phyloP scores from a whole-genome alignment of 2,329 filamentous ascomycete genomes.

The Graphilbum fragrans region DNA sequence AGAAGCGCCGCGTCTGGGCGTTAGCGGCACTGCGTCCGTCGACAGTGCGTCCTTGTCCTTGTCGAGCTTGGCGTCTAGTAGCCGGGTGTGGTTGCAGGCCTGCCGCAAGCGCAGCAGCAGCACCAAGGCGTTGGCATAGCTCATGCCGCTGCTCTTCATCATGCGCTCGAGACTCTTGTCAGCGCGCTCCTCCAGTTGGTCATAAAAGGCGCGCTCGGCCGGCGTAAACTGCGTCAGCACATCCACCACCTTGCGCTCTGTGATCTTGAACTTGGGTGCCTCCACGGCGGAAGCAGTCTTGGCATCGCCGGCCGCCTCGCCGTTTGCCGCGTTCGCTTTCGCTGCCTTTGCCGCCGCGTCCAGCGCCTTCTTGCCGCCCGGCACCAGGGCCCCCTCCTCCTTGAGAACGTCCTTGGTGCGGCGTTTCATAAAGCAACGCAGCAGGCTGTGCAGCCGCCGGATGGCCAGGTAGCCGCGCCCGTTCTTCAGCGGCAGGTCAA shows the following conservation, averaged over 20 bases:
- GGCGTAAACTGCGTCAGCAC: slow-evolving; percentile 67
- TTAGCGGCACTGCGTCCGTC: slow-evolving; percentile 37
- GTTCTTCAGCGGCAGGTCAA: slow-evolving; percentile 79
- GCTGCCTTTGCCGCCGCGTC: slow-evolving; percentile 21
- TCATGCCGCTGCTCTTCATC: slow-evolving; percentile 64
- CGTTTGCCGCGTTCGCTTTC: background rate
- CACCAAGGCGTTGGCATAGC: slow-evolving; percentile 89
- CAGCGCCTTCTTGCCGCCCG: slow-evolving; percentile 50
- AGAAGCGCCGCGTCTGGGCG: slow-evolving; percentile 31
- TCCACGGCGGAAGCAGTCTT: slow-evolving; percentile 13
- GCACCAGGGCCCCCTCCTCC: slow-evolving; percentile 67
- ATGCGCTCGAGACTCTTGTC: slow-evolving; percentile 80
- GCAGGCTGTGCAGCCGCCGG: slow-evolving; percentile 66
- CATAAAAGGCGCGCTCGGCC: slow-evolving; percentile 76
- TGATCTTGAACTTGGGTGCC: slow-evolving; percentile 72
- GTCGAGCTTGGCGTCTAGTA: slow-evolving; percentile 74
- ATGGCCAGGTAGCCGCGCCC: slow-evolving; percentile 85
- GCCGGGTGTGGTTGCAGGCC: slow-evolving; percentile 85
- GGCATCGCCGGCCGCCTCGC: background rate
- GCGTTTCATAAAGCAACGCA: slow-evolving; percentile 97
- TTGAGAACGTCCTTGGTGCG: slow-evolving; percentile 95
- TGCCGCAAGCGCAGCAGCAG: slow-evolving; percentile 83
- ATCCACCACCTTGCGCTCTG: slow-evolving; percentile 76
- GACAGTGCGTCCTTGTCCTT: slow-evolving; percentile 79
- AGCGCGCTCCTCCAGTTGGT: slow-evolving; percentile 69